A percentile compares a stretch with the other conserved stretches of the same genome.
These are phyloP conservation scores for Apostasia ramifera DNA, from an alignment of 106 monocot species.

Conservation along the genomic window DNA sequence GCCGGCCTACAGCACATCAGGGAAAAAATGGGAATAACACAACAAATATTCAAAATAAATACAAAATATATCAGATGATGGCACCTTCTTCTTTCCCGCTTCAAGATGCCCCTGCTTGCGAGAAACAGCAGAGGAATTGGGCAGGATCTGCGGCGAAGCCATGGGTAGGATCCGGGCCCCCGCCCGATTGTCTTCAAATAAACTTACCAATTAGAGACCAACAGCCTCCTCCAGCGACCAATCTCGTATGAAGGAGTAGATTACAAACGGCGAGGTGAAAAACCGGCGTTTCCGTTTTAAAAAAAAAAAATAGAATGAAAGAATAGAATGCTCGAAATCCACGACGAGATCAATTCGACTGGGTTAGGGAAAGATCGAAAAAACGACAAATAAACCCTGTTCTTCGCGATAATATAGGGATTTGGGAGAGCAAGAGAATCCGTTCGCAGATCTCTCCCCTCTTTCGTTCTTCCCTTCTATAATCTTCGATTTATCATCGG, in stretches of 20 bases:
- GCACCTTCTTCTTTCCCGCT: slow-evolving; percentile 24
- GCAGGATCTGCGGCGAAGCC: slow-evolving; percentile 14
- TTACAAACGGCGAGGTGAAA: not conserved
- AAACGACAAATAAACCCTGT: not conserved
- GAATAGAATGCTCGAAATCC: not conserved
- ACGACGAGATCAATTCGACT: not conserved
- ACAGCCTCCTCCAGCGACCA: not conserved
- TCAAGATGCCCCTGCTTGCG: slow-evolving; percentile 22
- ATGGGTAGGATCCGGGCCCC: not conserved
- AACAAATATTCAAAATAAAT: too few relatives aligned
- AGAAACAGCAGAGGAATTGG: slow-evolving; percentile 6
- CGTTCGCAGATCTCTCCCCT: slow-evolving; percentile 2
- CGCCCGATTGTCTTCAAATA: not conserved
- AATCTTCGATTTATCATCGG: not conserved
- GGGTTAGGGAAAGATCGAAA: not conserved
- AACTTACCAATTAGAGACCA: not conserved
- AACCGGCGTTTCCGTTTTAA: not conserved
- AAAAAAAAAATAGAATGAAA: not conserved
- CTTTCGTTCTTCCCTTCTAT: not conserved
- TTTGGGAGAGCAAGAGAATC: not conserved
- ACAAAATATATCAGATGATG: too few relatives aligned
- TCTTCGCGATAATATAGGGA: not conserved
- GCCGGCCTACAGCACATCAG: too few relatives aligned
- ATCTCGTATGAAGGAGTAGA: not conserved
- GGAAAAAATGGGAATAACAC: too few relatives aligned